These are phyloP conservation scores for Ruellia speciosa DNA, from an alignment of 305 asterid species.

Conservation along the genomic window DNA sequence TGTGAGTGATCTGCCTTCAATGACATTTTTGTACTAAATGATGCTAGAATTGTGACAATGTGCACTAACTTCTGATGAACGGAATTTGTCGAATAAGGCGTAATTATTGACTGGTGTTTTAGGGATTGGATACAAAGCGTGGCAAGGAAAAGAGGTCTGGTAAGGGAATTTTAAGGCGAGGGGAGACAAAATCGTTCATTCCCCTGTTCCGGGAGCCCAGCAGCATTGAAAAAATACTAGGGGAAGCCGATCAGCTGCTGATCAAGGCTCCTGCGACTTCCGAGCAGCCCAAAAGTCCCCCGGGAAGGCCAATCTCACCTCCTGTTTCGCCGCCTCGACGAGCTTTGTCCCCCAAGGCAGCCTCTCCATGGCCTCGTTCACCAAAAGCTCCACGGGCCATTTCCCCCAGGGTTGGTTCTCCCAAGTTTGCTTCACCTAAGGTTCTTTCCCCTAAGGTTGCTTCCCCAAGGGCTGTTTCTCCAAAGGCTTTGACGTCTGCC, in stretches of 20 bases:
- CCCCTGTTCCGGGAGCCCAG: conserved; percentile 81
- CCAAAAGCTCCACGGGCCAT: conserved; percentile 24
- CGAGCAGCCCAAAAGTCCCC: conserved; percentile 31
- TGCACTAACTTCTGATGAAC: too few relatives aligned
- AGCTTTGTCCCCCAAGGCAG: conserved; percentile 16
- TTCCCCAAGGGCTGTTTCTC: conserved; percentile 38
- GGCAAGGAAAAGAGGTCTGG: conserved; percentile 65
- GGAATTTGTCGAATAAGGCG: neutral
- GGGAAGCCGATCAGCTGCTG: conserved; percentile 73
- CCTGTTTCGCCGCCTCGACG: conserved; percentile 22
- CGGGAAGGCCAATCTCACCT: conserved; percentile 34
- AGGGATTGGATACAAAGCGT: conserved; percentile 36
- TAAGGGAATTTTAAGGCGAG: conserved; percentile 45
- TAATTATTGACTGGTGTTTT: neutral
- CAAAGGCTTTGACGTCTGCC: conserved; percentile 14
- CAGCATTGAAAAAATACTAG: conserved; percentile 84
- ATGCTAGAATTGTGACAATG: too few relatives aligned
- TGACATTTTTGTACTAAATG: too few relatives aligned
- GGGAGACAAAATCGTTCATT: conserved; percentile 58
- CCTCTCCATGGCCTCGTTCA: conserved; percentile 27
- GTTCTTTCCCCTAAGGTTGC: conserved; percentile 23
- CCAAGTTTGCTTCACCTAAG: conserved; percentile 28
- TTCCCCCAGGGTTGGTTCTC: conserved; percentile 38
- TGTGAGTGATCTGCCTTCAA: conserved; percentile 32
- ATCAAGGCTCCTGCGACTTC: conserved; percentile 41